Conservation (phyloP, 1,284 basidiomycete genomes). For the Moesziomyces sp. region DNA sequence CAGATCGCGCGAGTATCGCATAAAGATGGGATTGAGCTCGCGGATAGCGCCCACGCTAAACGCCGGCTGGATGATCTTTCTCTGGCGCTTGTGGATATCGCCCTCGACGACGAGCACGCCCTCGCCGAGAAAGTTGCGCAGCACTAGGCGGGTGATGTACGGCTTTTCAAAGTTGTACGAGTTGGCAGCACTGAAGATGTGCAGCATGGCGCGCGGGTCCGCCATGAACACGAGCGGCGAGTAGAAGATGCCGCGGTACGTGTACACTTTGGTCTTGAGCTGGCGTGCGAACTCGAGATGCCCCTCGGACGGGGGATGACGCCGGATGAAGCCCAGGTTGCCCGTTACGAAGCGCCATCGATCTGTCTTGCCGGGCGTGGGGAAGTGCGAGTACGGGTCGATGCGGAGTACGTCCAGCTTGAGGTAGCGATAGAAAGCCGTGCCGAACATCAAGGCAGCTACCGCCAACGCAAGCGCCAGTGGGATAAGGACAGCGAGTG, state of each 20-base stretch:
- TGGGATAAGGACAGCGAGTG: conserved; percentile 9
- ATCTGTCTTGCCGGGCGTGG: conserved; percentile 20
- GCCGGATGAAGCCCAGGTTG: conserved; percentile 35
- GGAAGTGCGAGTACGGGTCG: conserved; percentile 43
- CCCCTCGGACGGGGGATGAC: conserved; percentile 30
- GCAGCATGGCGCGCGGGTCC: conserved; percentile 58
- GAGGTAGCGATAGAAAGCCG: conserved; percentile 20
- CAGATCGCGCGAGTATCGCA: conserved; percentile 36
- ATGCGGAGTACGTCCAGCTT: conserved; percentile 24
- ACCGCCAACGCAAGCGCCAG: not conserved
- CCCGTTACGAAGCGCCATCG: conserved; percentile 27
- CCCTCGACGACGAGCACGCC: conserved; percentile 62
- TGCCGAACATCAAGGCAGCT: conserved; percentile 1
- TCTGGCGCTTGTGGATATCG: conserved; percentile 58
- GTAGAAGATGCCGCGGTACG: conserved; percentile 62
- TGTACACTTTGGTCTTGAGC: conserved; percentile 41
- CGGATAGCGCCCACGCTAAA: conserved; percentile 56
- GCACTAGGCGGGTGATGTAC: conserved; percentile 21
- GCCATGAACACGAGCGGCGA: conserved; percentile 56
- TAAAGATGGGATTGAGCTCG: conserved; percentile 55
- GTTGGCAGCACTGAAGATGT: conserved; percentile 55
- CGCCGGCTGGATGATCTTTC: conserved; percentile 61
- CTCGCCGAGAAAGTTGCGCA: conserved; percentile 59
- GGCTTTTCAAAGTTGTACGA: conserved; percentile 64
- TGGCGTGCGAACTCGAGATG: conserved; percentile 37